These are phyloP conservation scores for Leishmania aethiopica DNA, from an alignment of 208 protist genomes.

Conservation along the genomic window DNA sequence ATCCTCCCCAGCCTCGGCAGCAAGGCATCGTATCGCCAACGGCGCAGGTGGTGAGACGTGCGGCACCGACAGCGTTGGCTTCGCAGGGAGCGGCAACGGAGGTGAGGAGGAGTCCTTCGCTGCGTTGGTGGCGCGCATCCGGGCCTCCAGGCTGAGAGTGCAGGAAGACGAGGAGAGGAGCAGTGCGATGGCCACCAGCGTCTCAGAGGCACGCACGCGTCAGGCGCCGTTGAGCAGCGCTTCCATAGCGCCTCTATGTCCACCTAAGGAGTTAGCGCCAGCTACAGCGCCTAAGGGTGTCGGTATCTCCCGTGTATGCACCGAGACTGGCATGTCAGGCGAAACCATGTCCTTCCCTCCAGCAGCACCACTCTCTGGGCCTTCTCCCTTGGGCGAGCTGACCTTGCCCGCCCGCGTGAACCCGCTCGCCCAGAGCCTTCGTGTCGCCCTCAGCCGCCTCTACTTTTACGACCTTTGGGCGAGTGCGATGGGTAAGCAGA, in stretches of 20 bases:
- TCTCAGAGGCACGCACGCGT: neutral
- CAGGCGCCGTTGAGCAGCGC: neutral
- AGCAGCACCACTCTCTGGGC: neutral
- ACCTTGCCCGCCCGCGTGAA: neutral
- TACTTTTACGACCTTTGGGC: conserved; percentile 28
- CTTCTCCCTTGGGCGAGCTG: neutral
- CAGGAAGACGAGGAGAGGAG: neutral
- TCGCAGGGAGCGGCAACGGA: conserved; percentile 7
- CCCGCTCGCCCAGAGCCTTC: conserved; percentile 17
- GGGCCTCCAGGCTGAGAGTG: conserved; percentile 7
- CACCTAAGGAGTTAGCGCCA: neutral
- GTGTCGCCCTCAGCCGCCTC: conserved; percentile 13
- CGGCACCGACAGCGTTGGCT: conserved; percentile 40
- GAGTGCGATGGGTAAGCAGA: neutral
- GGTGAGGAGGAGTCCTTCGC: conserved; percentile 32
- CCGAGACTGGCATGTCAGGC: neutral
- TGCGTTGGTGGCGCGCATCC: conserved; percentile 25
- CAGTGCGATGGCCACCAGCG: neutral
- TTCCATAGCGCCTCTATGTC: neutral
- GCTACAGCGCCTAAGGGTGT: neutral
- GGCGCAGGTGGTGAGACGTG: conserved; percentile 6
- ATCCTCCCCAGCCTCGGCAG: neutral
- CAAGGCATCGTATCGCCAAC: neutral
- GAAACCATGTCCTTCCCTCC: neutral
- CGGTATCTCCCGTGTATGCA: neutral